Percentiles rank a stretch among this genome's conserved stretches.
Conservation (phyloP, 345 rosid species). For the Mangifera indica region DNA sequence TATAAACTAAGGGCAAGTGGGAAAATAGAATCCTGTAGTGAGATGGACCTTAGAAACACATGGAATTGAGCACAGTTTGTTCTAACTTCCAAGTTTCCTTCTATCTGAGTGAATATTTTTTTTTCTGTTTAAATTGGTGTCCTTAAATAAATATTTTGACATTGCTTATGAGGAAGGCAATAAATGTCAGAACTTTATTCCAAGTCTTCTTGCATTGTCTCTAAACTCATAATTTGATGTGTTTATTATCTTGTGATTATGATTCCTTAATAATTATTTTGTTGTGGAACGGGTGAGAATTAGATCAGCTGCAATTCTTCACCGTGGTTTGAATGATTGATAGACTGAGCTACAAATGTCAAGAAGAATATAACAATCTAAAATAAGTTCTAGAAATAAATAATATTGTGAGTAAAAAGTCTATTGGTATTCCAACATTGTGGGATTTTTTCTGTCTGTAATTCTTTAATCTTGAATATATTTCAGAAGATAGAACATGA, state of each 20-base stretch:
- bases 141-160: neutral
- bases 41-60: neutral
- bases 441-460: neutral
- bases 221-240: neutral
- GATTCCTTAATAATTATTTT: neutral
- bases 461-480: neutral
- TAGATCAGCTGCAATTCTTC: neutral
- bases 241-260: neutral
- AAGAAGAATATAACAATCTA: neutral
- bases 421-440: neutral
- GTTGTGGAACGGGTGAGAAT: neutral
- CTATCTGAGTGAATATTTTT: neutral
- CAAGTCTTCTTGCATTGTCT: neutral
- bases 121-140: neutral
- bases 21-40: neutral
- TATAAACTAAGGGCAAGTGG: neutral
- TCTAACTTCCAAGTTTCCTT: neutral
- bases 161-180: neutral
- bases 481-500: slow-evolving; percentile 13
- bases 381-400: slow-evolving; percentile 1
- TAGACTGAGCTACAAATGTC: neutral
- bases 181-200: neutral
- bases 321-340: neutral
- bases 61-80: neutral
- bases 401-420: neutral